Conservation (phyloP, 1,284 basidiomycete species). For the Boletus smithii region DNA sequence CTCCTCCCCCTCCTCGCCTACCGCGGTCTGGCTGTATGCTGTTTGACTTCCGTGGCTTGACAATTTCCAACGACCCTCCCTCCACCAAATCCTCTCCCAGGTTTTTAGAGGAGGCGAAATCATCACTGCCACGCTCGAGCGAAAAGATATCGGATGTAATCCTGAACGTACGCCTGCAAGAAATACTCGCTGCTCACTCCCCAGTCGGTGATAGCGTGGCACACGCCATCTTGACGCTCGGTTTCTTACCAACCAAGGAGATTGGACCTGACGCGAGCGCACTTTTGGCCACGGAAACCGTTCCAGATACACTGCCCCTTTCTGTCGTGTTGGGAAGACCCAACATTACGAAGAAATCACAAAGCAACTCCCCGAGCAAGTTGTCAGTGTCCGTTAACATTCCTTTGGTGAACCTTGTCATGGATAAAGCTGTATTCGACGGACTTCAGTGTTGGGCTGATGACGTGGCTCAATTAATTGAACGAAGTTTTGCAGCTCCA, state of each 20-base stretch:
- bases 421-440: constrained; percentile 68
- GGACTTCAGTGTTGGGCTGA: constrained; percentile 84
- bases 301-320: constrained; percentile 19
- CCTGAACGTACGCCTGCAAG: constrained; percentile 34
- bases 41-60: constrained; percentile 60
- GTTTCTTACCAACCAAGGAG: constrained; percentile 19
- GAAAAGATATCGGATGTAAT: constrained; percentile 14
- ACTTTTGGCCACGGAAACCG: constrained; percentile 27
- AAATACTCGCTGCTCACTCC: constrained; percentile 49
- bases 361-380: constrained; percentile 16
- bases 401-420: constrained; percentile 60
- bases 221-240: constrained; percentile 25
- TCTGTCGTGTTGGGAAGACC: constrained; percentile 22
- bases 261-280: constrained; percentile 14
- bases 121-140: background rate
- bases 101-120: constrained; percentile 37
- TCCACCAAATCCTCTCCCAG: constrained; percentile 33
- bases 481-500: constrained; percentile 33
- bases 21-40: constrained; percentile 65
- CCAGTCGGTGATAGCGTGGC: constrained; percentile 31
- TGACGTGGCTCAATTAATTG: constrained; percentile 71
- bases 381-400: constrained; percentile 50
- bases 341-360: constrained; percentile 5
- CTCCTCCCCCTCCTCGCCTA: constrained; percentile 40
- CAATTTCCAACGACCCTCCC: constrained; percentile 36